A percentile compares a stretch with the other conserved stretches of the same genome.
Conservation (phyloP, 129 eudicot species). For the Artemisia tridentata region DNA sequence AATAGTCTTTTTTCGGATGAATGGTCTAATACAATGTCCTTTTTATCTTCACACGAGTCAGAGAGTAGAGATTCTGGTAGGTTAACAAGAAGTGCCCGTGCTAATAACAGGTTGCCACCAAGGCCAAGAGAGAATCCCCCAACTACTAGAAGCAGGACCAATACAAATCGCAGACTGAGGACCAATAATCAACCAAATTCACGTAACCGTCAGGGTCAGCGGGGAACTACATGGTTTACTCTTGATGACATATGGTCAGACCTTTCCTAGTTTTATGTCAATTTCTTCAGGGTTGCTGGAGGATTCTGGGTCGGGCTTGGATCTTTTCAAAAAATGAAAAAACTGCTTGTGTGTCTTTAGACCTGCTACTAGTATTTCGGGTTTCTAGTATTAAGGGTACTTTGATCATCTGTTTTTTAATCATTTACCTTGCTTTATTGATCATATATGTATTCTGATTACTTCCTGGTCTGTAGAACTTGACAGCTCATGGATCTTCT, state of each 20-base stretch:
- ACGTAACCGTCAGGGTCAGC: conserved; percentile 20
- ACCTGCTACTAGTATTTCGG: not conserved
- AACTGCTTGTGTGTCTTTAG: not conserved
- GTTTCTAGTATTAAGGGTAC: not conserved
- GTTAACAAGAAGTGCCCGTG: conserved; percentile 12
- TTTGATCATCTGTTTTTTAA: conserved; percentile 1
- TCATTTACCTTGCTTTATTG: conserved; percentile 7
- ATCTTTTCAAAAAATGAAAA: not conserved
- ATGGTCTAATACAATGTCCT: conserved; percentile 1
- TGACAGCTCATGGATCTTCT: conserved; percentile 17
- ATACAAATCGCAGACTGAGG: conserved; percentile 15
- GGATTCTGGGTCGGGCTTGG: conserved; percentile 13
- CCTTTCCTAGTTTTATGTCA: conserved; percentile 20
- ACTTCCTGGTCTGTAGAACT: conserved; percentile 29
- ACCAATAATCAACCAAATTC: conserved; percentile 15
- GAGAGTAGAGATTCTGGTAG: conserved; percentile 3
- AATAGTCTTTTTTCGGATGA: conserved; percentile 5
- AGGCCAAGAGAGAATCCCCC: conserved; percentile 24
- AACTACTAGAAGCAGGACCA: conserved; percentile 16
- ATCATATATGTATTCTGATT: conserved; percentile 22
- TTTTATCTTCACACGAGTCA: not conserved
- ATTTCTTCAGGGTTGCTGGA: not conserved
- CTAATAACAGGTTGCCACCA: not conserved
- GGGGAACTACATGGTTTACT: conserved; percentile 20
- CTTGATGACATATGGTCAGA: conserved; percentile 22